These are phyloP conservation scores for Camelina laxa DNA, from an alignment of 345 rosid genomes.

Conservation along the genomic window DNA sequence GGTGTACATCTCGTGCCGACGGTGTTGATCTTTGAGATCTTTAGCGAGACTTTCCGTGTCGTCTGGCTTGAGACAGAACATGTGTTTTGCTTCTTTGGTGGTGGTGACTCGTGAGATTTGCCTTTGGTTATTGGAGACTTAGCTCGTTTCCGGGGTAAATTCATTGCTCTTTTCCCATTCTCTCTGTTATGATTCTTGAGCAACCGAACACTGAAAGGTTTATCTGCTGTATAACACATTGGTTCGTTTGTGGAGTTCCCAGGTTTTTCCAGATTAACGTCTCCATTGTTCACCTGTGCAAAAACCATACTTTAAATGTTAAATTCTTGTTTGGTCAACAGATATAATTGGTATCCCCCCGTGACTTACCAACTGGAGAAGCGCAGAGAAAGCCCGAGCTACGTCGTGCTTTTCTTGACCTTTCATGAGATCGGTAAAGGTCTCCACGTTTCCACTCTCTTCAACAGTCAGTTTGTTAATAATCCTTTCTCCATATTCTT, in stretches of 20 bases:
- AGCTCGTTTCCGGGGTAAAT: constrained; percentile 57
- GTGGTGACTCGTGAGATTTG: constrained; percentile 25
- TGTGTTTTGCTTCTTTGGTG: constrained; percentile 42
- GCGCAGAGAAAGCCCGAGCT: constrained; percentile 92
- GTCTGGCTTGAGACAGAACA: constrained; percentile 41
- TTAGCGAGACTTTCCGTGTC: constrained; percentile 51
- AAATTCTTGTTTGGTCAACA: constrained; percentile 8
- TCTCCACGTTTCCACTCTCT: constrained; percentile 43
- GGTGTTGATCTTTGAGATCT: constrained; percentile 57
- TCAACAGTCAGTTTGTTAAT: constrained; percentile 63
- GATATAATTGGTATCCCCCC: not conserved
- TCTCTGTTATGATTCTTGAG: constrained; percentile 45
- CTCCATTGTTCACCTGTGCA: constrained; percentile 90
- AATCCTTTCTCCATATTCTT: constrained; percentile 75
- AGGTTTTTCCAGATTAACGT: constrained; percentile 66
- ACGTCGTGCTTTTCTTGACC: constrained; percentile 87
- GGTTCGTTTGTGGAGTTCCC: constrained; percentile 47
- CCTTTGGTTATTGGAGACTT: constrained; percentile 58
- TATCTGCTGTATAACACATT: constrained; percentile 68
- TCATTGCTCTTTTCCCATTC: constrained; percentile 36
- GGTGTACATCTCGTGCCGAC: constrained; percentile 63
- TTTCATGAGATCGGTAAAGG: constrained; percentile 70
- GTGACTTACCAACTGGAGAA: constrained; percentile 86
- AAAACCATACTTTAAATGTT: constrained; percentile 2
- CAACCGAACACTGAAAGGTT: constrained; percentile 74